phyloP scores from a whole-genome alignment of 2,329 filamentous ascomycete genomes.

The Sporothrix euskadiensis region DNA sequence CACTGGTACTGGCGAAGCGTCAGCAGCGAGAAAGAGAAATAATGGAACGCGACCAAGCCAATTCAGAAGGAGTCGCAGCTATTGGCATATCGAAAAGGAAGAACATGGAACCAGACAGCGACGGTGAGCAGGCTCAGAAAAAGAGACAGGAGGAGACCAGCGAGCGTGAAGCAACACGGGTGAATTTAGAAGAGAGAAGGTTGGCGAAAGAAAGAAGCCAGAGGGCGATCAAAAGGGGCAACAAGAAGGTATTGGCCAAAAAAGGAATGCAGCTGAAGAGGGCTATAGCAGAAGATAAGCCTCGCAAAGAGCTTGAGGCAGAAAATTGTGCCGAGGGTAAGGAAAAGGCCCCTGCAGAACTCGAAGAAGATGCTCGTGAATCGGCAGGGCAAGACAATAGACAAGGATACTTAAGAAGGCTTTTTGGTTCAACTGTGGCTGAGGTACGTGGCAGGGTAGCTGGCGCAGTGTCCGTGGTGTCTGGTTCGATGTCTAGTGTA shows the following conservation, averaged over 20 bases:
- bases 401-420: no score
- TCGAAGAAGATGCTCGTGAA: not conserved
- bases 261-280: not conserved
- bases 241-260: not conserved
- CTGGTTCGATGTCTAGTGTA: no score
- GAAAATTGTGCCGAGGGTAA: not conserved
- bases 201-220: not conserved
- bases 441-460: no score
- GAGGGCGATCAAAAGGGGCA: not conserved
- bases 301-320: no score
- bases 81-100: not conserved
- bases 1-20: not conserved
- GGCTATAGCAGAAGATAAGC: not conserved
- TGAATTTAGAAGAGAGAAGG: not conserved
- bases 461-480: no score
- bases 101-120: not conserved
- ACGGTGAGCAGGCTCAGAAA: not conserved
- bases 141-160: not conserved
- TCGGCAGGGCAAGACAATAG: no score
- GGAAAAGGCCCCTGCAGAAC: not conserved
- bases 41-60: not conserved
- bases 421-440: not conserved
- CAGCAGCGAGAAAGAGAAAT: not conserved
- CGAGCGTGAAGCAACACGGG: not conserved
- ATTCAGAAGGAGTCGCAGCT: not conserved